These are phyloP conservation scores for Helminthosporium solani DNA, from an alignment of 2,329 filamentous ascomycete genomes.

Conservation along the genomic window DNA sequence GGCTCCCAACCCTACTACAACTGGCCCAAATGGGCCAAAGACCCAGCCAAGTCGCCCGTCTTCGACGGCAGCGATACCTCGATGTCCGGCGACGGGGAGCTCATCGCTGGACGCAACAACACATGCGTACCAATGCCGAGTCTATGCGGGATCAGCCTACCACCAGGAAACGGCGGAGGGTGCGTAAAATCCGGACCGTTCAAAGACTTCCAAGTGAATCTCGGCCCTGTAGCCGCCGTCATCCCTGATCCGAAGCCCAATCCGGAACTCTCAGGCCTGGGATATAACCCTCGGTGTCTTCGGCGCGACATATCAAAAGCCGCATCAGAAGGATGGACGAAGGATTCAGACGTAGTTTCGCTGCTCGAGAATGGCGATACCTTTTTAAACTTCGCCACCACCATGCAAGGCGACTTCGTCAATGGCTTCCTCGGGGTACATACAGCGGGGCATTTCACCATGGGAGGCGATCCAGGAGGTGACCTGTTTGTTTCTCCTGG, in stretches of 20 bases:
- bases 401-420: conserved; percentile 43
- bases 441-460: conserved; percentile 50
- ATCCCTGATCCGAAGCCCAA: conserved; percentile 31
- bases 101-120: conserved; percentile 26
- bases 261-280: conserved; percentile 29
- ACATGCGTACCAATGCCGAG: conserved; percentile 28
- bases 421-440: conserved; percentile 46
- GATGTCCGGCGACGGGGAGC: conserved; percentile 50
- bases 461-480: conserved; percentile 49
- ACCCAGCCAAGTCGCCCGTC: conserved; percentile 51
- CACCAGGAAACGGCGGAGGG: conserved; percentile 57
- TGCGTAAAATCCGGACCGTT: conserved; percentile 57
- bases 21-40: conserved; percentile 51
- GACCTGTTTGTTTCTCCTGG: conserved; percentile 51
- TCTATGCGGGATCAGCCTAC: conserved; percentile 39
- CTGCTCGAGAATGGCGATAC: conserved; percentile 27
- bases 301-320: conserved; percentile 38
- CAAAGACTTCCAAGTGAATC: conserved; percentile 47
- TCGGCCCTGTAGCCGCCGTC: conserved; percentile 51
- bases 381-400: conserved; percentile 39
- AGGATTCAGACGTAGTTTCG: conserved; percentile 22
- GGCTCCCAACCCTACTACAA: conserved; percentile 53
- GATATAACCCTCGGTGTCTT: conserved; percentile 43
- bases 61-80: conserved; percentile 57
- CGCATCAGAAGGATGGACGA: conserved; percentile 21